phyloP scores from a whole-genome alignment of 176 grass and related monocot genomes.

The Phoenix dactylifera region DNA sequence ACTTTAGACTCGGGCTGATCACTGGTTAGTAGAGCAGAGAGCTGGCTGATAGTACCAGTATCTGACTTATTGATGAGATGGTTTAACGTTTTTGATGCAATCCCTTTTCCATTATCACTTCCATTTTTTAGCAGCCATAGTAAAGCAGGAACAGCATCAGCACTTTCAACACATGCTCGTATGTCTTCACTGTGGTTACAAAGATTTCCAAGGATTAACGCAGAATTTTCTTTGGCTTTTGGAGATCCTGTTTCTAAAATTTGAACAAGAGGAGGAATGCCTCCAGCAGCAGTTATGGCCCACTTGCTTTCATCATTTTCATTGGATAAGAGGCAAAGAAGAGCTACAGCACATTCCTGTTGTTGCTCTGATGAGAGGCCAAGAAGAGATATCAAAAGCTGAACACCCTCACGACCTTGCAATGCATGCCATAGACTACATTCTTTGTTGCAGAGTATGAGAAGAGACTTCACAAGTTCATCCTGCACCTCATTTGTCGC shows the following conservation, averaged over 20 bases:
- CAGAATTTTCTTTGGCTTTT: constrained; percentile 99
- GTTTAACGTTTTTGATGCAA: constrained; percentile 97
- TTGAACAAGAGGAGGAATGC: constrained; percentile 99
- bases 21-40: constrained; percentile 91
- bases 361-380: constrained; percentile 98
- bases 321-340: constrained; percentile 85
- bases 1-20: constrained; percentile 96
- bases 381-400: constrained; percentile 95
- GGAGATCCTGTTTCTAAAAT: constrained; percentile 95
- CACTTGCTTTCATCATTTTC: constrained; percentile 99
- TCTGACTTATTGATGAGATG: constrained; percentile 98
- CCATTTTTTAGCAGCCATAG: constrained; percentile 99
- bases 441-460: constrained; percentile 81
- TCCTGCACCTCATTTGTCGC: constrained; percentile 83
- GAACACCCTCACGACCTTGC: constrained; percentile 95
- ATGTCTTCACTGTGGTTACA: constrained; percentile 99
- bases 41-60: constrained; percentile 94
- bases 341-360: constrained; percentile 97
- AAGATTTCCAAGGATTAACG: constrained; percentile 94
- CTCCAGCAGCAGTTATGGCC: constrained; percentile 98
- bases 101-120: constrained; percentile 95
- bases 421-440: constrained; percentile 93
- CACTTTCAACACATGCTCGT: constrained; percentile 97
- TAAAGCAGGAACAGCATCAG: constrained; percentile 97
- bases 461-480: constrained; percentile 82